Base-by-base conservation (phyloP, 129 eudicot species). In the Artemisia argyi region DNA sequence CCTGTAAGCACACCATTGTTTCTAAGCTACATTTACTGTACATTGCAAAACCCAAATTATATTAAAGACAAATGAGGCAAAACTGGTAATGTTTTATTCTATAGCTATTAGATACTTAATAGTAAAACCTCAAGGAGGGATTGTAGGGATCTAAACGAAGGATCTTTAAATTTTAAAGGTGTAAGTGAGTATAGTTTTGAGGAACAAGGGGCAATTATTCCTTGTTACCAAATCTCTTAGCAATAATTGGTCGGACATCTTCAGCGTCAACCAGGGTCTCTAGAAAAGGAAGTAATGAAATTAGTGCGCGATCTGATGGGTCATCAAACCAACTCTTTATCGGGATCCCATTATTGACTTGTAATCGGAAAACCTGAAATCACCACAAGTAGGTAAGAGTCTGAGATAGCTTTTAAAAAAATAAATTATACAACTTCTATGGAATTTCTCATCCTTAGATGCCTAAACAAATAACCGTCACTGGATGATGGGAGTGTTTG, bases 321-420 rank as follows among this genome's bases (percentile, higher is more conserved):
- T 95, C 99, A 70, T 82, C 90, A 72, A 91, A 95, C 99, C 99
- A 95, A 87, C 99, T 95, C 87, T 88, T 91, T 20, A 95, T 91
- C 20, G 99, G 99, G 75, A 95, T 95, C 47, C 99, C 99, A 74
- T 95, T 95, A 80, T 95, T 95, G 76, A 91, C 91, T 86, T 95
- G 99, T 82, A 88, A 73, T 20, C 91, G 82, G 84, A 88, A 95
- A 64, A 95, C 99, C 99, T 95, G 87, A 78, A 79, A 86, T 39
- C 61, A 82, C 19, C 65, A 39, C 57, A 52, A 4, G 57, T 15
- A 52, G 19, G 18, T 52, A 16, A 52, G 57, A 16, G 17, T 52
- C 57, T 52, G 19, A 15, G 17, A 16, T 13, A 7, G 18, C 17
- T 52, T 52, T 7, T 15, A 52, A 7, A 0, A 26, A 22, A n/a